These are phyloP conservation scores for Leucogyrophana mollusca DNA, from an alignment of 768 basidiomycete species.

Conservation along the genomic window DNA sequence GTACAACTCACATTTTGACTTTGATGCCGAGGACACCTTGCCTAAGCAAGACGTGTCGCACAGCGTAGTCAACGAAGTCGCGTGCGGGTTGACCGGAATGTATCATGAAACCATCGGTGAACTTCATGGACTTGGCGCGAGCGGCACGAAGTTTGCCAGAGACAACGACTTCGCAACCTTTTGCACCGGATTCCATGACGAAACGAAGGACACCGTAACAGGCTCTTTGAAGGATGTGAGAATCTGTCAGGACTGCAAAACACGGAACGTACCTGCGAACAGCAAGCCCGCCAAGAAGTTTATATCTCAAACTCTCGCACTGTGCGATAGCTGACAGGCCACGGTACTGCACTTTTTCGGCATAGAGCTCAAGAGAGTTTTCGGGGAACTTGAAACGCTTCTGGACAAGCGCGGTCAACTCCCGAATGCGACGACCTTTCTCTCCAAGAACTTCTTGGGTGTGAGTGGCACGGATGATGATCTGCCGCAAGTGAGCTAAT, in stretches of 20 bases:
- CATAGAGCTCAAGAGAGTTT: slow-evolving; percentile 97
- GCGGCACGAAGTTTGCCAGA: slow-evolving; percentile 99
- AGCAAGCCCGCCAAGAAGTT: slow-evolving; percentile 98
- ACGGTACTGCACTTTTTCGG: slow-evolving; percentile 98
- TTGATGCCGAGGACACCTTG: slow-evolving; percentile 99
- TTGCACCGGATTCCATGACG: slow-evolving; percentile 99
- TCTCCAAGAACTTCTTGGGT: slow-evolving; percentile 98
- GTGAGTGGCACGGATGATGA: slow-evolving; percentile 99
- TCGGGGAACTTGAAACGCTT: slow-evolving; percentile 99
- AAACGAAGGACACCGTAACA: slow-evolving; percentile 99
- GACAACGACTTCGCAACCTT: slow-evolving; percentile 99
- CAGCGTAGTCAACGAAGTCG: slow-evolving; percentile 97
- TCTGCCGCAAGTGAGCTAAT: slow-evolving; percentile 42
- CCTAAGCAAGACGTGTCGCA: slow-evolving; percentile 95
- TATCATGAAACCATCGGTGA: slow-evolving; percentile 99
- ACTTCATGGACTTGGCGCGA: slow-evolving; percentile 99
- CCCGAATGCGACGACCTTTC: slow-evolving; percentile 98
- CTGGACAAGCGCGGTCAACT: slow-evolving; percentile 96
- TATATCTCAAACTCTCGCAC: slow-evolving; percentile 98
- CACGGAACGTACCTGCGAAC: slow-evolving; percentile 79
- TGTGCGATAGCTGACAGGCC: slow-evolving; percentile 98
- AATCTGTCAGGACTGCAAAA: neutral
- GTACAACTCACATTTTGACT: slow-evolving; percentile 85
- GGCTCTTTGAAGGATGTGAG: slow-evolving; percentile 48
- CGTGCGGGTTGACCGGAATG: slow-evolving; percentile 97